phyloP scores from a whole-genome alignment of 2,329 filamentous ascomycete genomes.

The Leptographium radiaticola region DNA sequence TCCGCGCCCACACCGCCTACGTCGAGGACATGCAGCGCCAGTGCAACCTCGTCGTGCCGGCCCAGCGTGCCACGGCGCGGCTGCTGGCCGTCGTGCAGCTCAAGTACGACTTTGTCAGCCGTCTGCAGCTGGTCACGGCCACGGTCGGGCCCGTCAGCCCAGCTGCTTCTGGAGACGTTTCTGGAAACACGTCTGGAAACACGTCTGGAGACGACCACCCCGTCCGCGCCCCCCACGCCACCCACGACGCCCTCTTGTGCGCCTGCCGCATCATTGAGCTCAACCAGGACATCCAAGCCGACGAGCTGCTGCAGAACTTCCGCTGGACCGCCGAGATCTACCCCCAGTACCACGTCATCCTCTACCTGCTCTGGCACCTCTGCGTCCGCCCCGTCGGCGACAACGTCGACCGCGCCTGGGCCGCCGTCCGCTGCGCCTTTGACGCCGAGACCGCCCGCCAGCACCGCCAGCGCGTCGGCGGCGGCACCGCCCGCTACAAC shows the following conservation, averaged over 20 bases:
- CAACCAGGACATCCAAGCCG: constrained; percentile 15
- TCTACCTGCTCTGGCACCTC: constrained; percentile 30
- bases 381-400: constrained; percentile 23
- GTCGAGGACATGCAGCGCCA: constrained; percentile 34
- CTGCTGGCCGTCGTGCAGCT: constrained; percentile 13
- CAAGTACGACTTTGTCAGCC: constrained; percentile 18
- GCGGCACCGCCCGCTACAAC: neutral
- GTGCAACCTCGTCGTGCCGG: constrained; percentile 36
- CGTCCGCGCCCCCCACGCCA: constrained; percentile 1
- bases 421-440: constrained; percentile 13
- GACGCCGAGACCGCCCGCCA: constrained; percentile 6
- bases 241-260: constrained; percentile 15
- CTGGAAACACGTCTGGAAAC: too few species aligned
- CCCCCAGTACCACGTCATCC: constrained; percentile 28
- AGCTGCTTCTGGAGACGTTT: too few species aligned
- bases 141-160: neutral
- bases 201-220: too few species aligned
- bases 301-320: constrained; percentile 24
- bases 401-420: constrained; percentile 20
- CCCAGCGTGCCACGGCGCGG: constrained; percentile 14
- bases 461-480: constrained; percentile 3
- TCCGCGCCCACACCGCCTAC: constrained; percentile 20
- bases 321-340: constrained; percentile 26
- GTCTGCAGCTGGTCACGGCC: constrained; percentile 11
- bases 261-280: constrained; percentile 23